phyloP scores from a whole-genome alignment of 1,284 basidiomycete genomes.

The Cryptococcus sp. region DNA sequence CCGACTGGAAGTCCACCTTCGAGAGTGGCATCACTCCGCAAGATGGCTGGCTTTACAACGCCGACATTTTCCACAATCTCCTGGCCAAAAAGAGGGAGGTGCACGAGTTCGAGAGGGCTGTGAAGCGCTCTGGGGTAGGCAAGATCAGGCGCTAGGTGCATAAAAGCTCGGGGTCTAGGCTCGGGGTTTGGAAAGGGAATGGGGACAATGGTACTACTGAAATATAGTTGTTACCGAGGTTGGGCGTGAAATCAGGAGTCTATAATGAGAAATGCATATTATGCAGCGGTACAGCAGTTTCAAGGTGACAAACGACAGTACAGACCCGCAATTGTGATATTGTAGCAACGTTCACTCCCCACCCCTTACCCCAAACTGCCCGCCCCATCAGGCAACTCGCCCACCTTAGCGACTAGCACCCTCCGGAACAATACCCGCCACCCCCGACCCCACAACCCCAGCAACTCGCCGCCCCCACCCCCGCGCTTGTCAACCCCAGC shows the following conservation, averaged over 20 bases:
- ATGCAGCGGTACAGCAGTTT: neutral
- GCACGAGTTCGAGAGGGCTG: conserved; percentile 9
- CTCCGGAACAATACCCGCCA: conserved; percentile 51
- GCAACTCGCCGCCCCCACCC: conserved; percentile 73
- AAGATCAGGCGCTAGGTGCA: conserved; percentile 1
- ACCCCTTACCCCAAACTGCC: neutral
- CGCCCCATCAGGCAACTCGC: neutral
- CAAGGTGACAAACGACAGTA: neutral
- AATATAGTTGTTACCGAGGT: neutral
- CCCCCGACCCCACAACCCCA: conserved; percentile 69
- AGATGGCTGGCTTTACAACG: conserved; percentile 26
- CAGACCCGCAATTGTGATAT: neutral
- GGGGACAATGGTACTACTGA: too few relatives aligned
- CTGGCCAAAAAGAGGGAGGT: conserved; percentile 18
- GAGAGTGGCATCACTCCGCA: conserved; percentile 32
- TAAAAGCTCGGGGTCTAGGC: neutral
- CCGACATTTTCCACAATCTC: conserved; percentile 30
- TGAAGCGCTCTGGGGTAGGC: conserved; percentile 5
- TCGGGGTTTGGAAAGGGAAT: neutral
- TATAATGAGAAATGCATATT: neutral
- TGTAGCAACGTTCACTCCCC: neutral
- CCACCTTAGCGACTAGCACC: conserved; percentile 21
- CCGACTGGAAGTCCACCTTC: conserved; percentile 35
- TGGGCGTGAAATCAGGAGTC: neutral
- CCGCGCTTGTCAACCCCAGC: conserved; percentile 68